Base-by-base conservation (phyloP, 352 stramenopile species). In the Globisporangium uncinulatum region DNA sequence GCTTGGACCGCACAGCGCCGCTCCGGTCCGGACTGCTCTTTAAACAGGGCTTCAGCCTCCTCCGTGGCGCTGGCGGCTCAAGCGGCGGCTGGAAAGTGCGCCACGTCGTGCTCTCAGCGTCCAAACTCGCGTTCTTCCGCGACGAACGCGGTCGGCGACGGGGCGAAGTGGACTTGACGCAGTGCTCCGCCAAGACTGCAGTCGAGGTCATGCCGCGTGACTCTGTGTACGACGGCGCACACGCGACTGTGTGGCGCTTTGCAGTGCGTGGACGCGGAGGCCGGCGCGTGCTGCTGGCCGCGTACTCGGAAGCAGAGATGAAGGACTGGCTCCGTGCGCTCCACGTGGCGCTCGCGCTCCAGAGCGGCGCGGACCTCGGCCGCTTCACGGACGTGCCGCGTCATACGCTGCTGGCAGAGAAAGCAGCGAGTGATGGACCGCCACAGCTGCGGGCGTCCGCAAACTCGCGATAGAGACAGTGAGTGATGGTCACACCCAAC, bases 121-220 rank as follows among this genome's bases (percentile, higher is more conserved):
- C 69, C 52, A 87, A 88, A 48, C 69, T 93, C 49, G 83, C 65
- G 31, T 89, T 90, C 37, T 94, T 72, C 65, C 72, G 67, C 24
- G 82, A 88, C 60, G 81, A 94, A 61, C 55, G 84, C 62, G 84
- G 84, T 13, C 69, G 71, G 17, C 78, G 81, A 51, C 76, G 83
- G 31, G 77, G 83, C 6, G 80, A 92, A 57, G 76, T 94, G 51
- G 76, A 94, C 60, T 57, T 94, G 53, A 56, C 76, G 57, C 82
- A 83, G 36, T 89, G 77, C 59, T 73, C 52, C 45, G 61, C 52
- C 48, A 86, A 88, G 61, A 8, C 7, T 1, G 78, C 74, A 46
- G 82, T 94, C 49, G 79, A 94, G 60, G 86, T 91, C 47, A 92
- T 94, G 84, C 84, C 84, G 0, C 70, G 69, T 29, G 82, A 94